Conservation (phyloP, 2,329 filamentous ascomycete species). For the Exophiala bonariae region DNA sequence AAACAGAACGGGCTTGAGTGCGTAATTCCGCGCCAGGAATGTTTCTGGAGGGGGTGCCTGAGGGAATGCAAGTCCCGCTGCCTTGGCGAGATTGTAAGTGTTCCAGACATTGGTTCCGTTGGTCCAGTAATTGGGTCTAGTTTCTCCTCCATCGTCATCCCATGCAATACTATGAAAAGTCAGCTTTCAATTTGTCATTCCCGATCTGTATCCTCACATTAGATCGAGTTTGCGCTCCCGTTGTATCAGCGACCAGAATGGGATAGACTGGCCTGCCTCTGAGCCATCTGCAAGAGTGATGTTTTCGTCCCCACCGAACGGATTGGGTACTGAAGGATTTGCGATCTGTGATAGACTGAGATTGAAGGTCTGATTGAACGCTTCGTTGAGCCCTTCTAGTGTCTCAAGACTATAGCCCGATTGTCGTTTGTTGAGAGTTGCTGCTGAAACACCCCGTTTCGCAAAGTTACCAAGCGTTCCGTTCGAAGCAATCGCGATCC, state of each 20-base stretch:
- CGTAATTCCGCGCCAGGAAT: conserved; percentile 25
- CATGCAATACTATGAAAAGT: conserved; percentile 5
- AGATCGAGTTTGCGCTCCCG: conserved; percentile 12
- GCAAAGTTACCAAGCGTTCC: conserved; percentile 8
- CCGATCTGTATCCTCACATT: conserved; percentile 3
- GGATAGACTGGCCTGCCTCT: conserved; percentile 32
- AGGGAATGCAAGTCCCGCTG: conserved; percentile 13
- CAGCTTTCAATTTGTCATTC: neutral
- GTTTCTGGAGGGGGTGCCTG: conserved; percentile 16
- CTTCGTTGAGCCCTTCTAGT: neutral
- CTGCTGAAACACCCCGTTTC: conserved; percentile 1
- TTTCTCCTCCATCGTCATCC: conserved; percentile 9
- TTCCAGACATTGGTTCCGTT: conserved; percentile 17
- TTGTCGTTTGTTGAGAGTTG: neutral
- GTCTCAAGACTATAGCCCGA: neutral
- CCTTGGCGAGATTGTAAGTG: conserved; percentile 13
- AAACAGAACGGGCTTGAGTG: conserved; percentile 26
- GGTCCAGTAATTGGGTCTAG: conserved; percentile 11
- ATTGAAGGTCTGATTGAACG: conserved; percentile 9
- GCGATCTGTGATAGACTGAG: conserved; percentile 1
- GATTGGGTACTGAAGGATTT: conserved; percentile 14
- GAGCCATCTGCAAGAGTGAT: conserved; percentile 35
- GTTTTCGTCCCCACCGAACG: conserved; percentile 9
- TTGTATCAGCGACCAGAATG: conserved; percentile 12
- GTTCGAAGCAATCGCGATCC: conserved; percentile 11